phyloP scores from a whole-genome alignment of 352 stramenopile species.

The Phytophthora podocarpi region DNA sequence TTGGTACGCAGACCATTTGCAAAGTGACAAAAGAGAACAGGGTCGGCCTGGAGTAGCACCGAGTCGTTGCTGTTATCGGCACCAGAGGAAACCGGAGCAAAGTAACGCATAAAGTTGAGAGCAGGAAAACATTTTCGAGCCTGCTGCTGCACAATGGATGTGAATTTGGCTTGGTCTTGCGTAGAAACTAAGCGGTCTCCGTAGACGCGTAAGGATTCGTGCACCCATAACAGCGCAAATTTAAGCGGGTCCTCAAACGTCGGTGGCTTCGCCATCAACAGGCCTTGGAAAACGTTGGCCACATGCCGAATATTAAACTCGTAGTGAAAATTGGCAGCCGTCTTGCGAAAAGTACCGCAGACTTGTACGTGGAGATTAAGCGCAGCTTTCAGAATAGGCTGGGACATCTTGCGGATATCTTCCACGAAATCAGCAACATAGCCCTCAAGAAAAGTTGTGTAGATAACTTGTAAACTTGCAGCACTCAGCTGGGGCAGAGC shows the following conservation, averaged over 20 bases:
- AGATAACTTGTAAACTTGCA: conserved; percentile 93
- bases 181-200: conserved; percentile 91
- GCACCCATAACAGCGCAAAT: conserved; percentile 94
- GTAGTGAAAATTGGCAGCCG: conserved; percentile 96
- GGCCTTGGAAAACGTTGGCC: conserved; percentile 94
- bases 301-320: conserved; percentile 97
- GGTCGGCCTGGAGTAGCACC: conserved; percentile 61
- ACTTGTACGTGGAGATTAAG: conserved; percentile 91
- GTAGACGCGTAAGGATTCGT: conserved; percentile 96
- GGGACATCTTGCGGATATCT: conserved; percentile 89
- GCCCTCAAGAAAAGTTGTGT: conserved; percentile 94
- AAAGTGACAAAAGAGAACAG: conserved; percentile 95
- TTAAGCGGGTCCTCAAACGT: conserved; percentile 89
- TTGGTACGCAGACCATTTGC: conserved; percentile 84
- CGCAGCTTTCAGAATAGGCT: conserved; percentile 86
- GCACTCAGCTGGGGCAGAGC: conserved; percentile 88
- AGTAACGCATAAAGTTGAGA: conserved; percentile 92
- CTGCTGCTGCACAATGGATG: conserved; percentile 86
- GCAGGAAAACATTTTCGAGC: conserved; percentile 93
- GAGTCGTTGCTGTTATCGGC: conserved; percentile 28
- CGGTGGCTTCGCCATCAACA: conserved; percentile 89
- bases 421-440: conserved; percentile 94
- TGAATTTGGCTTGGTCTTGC: conserved; percentile 89
- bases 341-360: conserved; percentile 88
- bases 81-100: conserved; percentile 49